These are phyloP conservation scores for Yamadazyma atlantica DNA, from an alignment of 1,139 yeast genomes.

Conservation along the genomic window DNA sequence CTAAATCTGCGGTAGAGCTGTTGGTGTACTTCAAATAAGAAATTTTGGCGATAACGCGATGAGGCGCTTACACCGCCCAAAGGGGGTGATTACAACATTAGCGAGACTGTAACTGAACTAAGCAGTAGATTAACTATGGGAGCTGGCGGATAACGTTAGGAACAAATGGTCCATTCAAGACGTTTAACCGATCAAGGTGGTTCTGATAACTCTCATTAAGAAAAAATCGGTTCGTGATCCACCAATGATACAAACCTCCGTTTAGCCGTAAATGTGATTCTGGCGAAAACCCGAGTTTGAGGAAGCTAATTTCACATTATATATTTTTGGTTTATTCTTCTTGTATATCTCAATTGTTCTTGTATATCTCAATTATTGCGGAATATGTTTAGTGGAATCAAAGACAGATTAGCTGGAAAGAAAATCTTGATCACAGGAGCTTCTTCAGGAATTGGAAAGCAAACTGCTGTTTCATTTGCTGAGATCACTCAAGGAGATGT, in stretches of 20 bases:
- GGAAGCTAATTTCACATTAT: too few species aligned
- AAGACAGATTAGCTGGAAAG: conserved; percentile 35
- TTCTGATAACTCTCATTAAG: too few species aligned
- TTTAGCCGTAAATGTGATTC: too few species aligned
- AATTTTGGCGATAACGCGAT: conserved; percentile 1
- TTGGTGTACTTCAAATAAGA: background rate
- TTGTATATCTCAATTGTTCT: background rate
- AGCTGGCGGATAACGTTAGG: background rate
- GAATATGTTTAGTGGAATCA: conserved; percentile 5
- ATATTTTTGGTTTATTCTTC: background rate
- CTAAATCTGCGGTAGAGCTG: background rate
- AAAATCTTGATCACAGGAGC: conserved; percentile 31
- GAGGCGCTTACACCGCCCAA: background rate
- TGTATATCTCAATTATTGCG: background rate
- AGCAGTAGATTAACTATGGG: background rate
- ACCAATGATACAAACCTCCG: too few species aligned
- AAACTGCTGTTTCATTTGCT: conserved; percentile 70
- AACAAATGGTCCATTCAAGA: background rate
- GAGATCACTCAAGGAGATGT: conserved; percentile 62
- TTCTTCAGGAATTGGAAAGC: conserved; percentile 56
- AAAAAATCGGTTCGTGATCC: too few species aligned
- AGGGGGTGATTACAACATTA: background rate
- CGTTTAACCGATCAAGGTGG: background rate
- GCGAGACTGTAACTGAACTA: background rate
- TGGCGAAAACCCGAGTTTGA: too few species aligned